These are phyloP conservation scores for Hypoxylon fuscum DNA, from an alignment of 495 filamentous ascomycete genomes.

Conservation along the genomic window DNA sequence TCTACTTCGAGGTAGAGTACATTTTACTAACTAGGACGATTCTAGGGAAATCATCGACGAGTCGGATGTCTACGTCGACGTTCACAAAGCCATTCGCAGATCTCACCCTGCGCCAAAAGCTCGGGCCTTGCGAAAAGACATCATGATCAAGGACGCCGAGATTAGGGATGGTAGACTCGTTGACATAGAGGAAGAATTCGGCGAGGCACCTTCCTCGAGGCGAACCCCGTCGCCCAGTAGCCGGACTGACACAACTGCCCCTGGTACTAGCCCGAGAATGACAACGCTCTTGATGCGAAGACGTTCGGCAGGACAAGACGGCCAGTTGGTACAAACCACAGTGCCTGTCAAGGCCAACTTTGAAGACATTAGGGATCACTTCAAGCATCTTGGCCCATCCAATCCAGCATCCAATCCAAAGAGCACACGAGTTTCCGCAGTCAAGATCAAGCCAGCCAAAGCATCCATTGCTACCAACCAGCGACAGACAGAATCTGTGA, in stretches of 20 bases:
- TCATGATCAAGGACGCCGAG: slow-evolving; percentile 58
- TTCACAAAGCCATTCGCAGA: slow-evolving; percentile 93
- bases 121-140: slow-evolving; percentile 67
- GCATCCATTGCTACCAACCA: slow-evolving; percentile 21
- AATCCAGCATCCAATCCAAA: slow-evolving; percentile 88
- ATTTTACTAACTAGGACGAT: slow-evolving; percentile 39
- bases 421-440: slow-evolving; percentile 81
- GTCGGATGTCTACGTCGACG: slow-evolving; percentile 95
- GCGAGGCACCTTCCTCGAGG: slow-evolving; percentile 3
- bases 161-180: slow-evolving; percentile 33
- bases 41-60: slow-evolving; percentile 78
- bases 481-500: slow-evolving; percentile 38
- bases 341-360: slow-evolving; percentile 61
- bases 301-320: slow-evolving; percentile 60
- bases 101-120: slow-evolving; percentile 51
- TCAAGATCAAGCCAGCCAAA: slow-evolving; percentile 84
- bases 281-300: slow-evolving; percentile 65
- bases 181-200: slow-evolving; percentile 38
- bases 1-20: too few species aligned
- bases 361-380: slow-evolving; percentile 78
- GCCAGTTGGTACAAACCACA: slow-evolving; percentile 47
- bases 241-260: slow-evolving; percentile 41
- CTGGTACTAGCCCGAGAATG: slow-evolving; percentile 51
- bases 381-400: slow-evolving; percentile 91
- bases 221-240: slow-evolving; percentile 31